These are phyloP conservation scores for Blastobotrys terrestris DNA, from an alignment of 805 yeast genomes.

Conservation along the genomic window DNA sequence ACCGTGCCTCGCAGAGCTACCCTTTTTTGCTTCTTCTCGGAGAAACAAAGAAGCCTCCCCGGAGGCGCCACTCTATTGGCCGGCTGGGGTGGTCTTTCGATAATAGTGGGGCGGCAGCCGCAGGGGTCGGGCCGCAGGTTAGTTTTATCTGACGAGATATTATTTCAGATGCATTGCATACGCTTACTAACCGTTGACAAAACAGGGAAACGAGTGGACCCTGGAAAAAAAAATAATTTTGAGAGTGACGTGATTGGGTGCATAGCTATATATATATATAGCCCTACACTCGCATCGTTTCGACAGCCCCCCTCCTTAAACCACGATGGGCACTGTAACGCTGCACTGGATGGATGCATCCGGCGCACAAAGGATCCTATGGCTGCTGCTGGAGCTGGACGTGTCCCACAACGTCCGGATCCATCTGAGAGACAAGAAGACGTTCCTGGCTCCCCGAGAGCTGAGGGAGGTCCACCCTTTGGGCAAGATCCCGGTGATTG, in stretches of 20 bases:
- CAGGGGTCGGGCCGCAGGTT: not conserved
- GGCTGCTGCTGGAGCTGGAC: slow-evolving; percentile 58
- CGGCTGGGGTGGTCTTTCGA: not conserved
- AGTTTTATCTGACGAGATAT: not conserved
- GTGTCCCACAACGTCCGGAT: slow-evolving; percentile 49
- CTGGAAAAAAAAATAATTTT: not conserved
- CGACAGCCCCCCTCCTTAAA: slow-evolving; percentile 4
- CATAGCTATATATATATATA: no score
- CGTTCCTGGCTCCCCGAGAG: slow-evolving; percentile 45
- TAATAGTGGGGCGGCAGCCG: not conserved
- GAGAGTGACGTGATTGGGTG: not conserved
- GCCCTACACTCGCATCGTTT: not conserved
- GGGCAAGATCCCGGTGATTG: slow-evolving; percentile 60
- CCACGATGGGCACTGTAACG: slow-evolving; percentile 1
- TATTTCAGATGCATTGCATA: not conserved
- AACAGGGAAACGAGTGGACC: not conserved
- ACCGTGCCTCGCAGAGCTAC: no score
- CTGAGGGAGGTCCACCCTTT: slow-evolving; percentile 50
- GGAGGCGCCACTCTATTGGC: no score
- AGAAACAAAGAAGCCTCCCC: no score
- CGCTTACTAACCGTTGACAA: not conserved
- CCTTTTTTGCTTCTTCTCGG: no score
- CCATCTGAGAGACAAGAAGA: slow-evolving; percentile 44
- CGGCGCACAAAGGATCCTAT: slow-evolving; percentile 53
- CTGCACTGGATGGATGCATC: slow-evolving; percentile 44